A percentile compares a stretch with the other conserved stretches of the same genome.
phyloP scores from a whole-genome alignment of 495 filamentous ascomycete species.

The Lasiosphaeria miniovina region DNA sequence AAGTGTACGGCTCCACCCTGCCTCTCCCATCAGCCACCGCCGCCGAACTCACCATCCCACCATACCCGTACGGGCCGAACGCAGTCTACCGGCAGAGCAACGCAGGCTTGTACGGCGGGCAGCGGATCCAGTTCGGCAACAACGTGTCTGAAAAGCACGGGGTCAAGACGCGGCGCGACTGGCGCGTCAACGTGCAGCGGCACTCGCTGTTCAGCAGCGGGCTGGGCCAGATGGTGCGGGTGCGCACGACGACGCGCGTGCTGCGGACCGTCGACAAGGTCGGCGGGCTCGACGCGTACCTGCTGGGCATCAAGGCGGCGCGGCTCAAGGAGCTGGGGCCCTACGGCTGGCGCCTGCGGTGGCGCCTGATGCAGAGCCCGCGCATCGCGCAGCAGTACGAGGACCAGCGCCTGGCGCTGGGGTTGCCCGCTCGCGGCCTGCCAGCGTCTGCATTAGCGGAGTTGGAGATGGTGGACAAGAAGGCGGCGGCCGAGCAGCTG shows the following conservation, averaged over 20 bases:
- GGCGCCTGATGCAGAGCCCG: slow-evolving; percentile 76
- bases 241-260: slow-evolving; percentile 72
- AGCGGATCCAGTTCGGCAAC: slow-evolving; percentile 86
- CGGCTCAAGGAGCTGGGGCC: slow-evolving; percentile 82
- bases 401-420: slow-evolving; percentile 47
- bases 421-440: slow-evolving; percentile 25
- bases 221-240: slow-evolving; percentile 61
- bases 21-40: slow-evolving; percentile 29
- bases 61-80: slow-evolving; percentile 82
- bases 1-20: slow-evolving; percentile 27
- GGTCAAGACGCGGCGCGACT: slow-evolving; percentile 78
- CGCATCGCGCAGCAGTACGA: slow-evolving; percentile 58
- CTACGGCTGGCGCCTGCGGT: slow-evolving; percentile 82
- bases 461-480: slow-evolving; percentile 3
- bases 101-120: slow-evolving; percentile 76
- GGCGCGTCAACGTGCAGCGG: slow-evolving; percentile 82
- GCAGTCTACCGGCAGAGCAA: slow-evolving; percentile 82
- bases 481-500: slow-evolving; percentile 3
- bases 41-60: slow-evolving; percentile 50
- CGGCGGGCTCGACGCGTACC: slow-evolving; percentile 87
- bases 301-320: slow-evolving; percentile 67
- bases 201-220: slow-evolving; percentile 72
- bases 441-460: neutral
- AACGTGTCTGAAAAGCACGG: slow-evolving; percentile 73
- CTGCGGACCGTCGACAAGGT: slow-evolving; percentile 82